Evolutionary conservation across 352 stramenopile species (phyloP).

Genomic region (Saprolegnia diclina): DNA sequence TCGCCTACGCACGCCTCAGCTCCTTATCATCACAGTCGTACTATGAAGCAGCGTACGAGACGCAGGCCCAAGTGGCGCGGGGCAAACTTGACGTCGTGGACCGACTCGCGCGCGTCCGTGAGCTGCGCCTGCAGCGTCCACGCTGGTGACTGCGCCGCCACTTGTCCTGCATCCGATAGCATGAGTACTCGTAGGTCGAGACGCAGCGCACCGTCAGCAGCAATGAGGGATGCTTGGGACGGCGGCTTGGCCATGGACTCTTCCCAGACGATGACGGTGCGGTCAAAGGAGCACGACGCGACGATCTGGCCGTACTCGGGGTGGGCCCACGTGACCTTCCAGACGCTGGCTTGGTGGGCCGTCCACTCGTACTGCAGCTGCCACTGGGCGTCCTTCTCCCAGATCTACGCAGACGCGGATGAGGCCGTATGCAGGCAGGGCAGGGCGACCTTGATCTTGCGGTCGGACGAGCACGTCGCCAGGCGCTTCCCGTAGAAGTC

Average conservation of each 20-base stretch:
- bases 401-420: slow-evolving; percentile 39
- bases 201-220: not conserved
- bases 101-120: slow-evolving; percentile 87
- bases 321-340: slow-evolving; percentile 92
- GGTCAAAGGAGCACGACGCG: slow-evolving; percentile 91
- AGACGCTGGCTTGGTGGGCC: slow-evolving; percentile 87
- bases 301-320: slow-evolving; percentile 95
- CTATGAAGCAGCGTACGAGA: slow-evolving; percentile 59
- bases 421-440: not conserved
- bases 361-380: slow-evolving; percentile 86
- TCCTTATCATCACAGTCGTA: not conserved
- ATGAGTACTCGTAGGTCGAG: not conserved
- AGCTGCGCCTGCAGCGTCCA: slow-evolving; percentile 85
- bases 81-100: slow-evolving; percentile 95
- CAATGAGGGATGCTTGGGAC: not conserved
- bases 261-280: slow-evolving; percentile 94
- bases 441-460: slow-evolving; percentile 71
- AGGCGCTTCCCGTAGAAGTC: slow-evolving; percentile 90
- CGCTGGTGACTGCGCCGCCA: slow-evolving; percentile 12
- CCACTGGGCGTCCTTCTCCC: slow-evolving; percentile 83
- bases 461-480: slow-evolving; percentile 88
- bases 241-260: slow-evolving; percentile 39
- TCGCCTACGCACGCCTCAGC: slow-evolving; percentile 50
- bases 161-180: slow-evolving; percentile 2
- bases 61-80: slow-evolving; percentile 89